Conservation (phyloP, 805 yeast species). For the Sugiyamaella floridensis region DNA sequence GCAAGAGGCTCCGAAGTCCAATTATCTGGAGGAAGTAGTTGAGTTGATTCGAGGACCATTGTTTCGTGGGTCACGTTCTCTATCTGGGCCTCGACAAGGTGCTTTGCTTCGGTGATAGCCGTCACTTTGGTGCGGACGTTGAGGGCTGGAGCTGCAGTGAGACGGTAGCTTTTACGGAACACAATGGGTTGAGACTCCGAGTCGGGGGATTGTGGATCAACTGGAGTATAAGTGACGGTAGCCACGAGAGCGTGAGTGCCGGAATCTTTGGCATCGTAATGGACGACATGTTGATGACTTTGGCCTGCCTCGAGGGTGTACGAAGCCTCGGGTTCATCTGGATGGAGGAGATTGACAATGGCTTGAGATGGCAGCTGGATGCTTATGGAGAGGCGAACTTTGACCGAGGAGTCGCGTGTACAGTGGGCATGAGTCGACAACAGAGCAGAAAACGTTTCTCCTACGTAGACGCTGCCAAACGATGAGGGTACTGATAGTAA, state of each 20-base stretch:
- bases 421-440: conserved; percentile 13
- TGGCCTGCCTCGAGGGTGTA: background rate
- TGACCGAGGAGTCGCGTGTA: background rate
- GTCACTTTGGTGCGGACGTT: conserved; percentile 26
- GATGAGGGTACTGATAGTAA: conserved; percentile 22
- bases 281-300: conserved; percentile 13
- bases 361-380: conserved; percentile 16
- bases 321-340: conserved; percentile 6
- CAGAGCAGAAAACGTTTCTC: conserved; percentile 28
- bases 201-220: conserved; percentile 9
- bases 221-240: conserved; percentile 16
- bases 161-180: conserved; percentile 24
- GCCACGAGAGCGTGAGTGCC: conserved; percentile 26
- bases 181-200: background rate
- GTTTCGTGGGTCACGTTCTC: conserved; percentile 28
- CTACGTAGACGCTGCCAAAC: conserved; percentile 27
- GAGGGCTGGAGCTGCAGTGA: conserved; percentile 29
- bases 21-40: conserved; percentile 22
- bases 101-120: conserved; percentile 5
- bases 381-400: conserved; percentile 13
- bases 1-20: conserved; percentile 18
- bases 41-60: conserved; percentile 26
- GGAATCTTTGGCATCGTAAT: conserved; percentile 22
- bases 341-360: conserved; percentile 8
- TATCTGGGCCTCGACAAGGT: conserved; percentile 29